phyloP scores from a whole-genome alignment of 495 filamentous ascomycete genomes.

The Podospora pseudoanserina region DNA sequence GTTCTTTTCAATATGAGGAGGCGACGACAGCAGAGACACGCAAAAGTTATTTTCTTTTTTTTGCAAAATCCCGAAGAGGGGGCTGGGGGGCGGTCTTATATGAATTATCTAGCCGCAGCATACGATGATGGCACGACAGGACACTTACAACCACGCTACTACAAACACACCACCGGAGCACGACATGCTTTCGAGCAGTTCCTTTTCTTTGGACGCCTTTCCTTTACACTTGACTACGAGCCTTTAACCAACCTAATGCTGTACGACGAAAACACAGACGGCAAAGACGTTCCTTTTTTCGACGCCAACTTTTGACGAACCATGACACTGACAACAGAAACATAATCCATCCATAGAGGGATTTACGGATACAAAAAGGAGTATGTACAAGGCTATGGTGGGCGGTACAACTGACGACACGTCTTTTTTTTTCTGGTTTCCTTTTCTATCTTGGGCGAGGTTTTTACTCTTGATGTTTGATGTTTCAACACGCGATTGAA shows the following conservation, averaged over 20 bases:
- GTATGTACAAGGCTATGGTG: background rate
- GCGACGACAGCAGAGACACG: background rate
- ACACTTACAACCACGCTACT: background rate
- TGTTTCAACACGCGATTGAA: background rate
- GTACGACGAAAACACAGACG: background rate
- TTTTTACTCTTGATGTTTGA: background rate
- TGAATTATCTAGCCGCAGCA: background rate
- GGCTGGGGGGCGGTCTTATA: background rate
- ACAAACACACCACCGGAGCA: background rate
- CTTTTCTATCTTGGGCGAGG: background rate
- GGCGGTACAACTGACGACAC: background rate
- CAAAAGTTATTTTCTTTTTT: background rate
- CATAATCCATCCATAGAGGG: background rate
- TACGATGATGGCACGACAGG: conserved; percentile 8
- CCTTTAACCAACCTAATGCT: conserved; percentile 5
- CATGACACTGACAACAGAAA: background rate
- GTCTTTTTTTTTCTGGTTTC: background rate
- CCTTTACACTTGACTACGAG: background rate
- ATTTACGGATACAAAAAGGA: background rate
- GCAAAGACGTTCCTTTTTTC: background rate
- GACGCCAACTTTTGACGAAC: background rate
- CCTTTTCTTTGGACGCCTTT: background rate
- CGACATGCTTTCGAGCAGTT: background rate
- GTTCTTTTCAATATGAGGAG: background rate
- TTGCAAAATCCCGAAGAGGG: background rate